These are phyloP conservation scores for Zoysia pacifica DNA, from an alignment of 176 grass and related monocot genomes.

Conservation along the genomic window DNA sequence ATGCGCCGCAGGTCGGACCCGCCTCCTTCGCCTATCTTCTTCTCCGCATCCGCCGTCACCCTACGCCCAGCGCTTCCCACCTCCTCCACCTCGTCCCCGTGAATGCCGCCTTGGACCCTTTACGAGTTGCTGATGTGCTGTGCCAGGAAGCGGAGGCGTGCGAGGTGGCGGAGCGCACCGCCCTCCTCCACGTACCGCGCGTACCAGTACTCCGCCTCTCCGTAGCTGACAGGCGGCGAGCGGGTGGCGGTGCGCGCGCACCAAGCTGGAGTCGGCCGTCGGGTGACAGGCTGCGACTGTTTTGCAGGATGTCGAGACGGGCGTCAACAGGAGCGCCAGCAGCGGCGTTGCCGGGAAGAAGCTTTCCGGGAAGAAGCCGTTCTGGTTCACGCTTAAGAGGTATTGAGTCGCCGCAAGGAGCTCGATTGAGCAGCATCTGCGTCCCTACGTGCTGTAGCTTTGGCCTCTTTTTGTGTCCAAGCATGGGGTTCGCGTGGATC, in stretches of 20 bases:
- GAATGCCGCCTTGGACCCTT: no score
- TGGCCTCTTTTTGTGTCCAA: no score
- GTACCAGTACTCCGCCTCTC: constrained; percentile 85
- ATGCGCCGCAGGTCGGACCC: no score
- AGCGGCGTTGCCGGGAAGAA: constrained; percentile 23
- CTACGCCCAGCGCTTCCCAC: no score
- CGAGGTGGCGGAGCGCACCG: constrained; percentile 75
- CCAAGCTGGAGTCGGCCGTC: no score
- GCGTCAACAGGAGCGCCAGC: constrained; percentile 19
- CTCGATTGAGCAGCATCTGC: neutral
- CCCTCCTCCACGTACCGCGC: constrained; percentile 90
- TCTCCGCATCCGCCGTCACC: no score
- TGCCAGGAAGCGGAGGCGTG: neutral
- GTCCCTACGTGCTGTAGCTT: no score
- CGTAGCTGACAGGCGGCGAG: constrained; percentile 39
- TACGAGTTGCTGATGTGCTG: no score
- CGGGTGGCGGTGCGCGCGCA: no score
- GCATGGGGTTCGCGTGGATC: neutral
- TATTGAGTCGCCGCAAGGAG: neutral
- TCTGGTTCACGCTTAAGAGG: constrained; percentile 66
- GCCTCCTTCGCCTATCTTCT: no score
- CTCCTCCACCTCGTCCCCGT: no score
- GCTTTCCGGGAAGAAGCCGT: constrained; percentile 46
- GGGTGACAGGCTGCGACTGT: no score
- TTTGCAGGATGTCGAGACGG: constrained; percentile 44